Base-by-base conservation (phyloP, 2,329 filamentous ascomycete genomes). In the Xylariaceae sp. region DNA sequence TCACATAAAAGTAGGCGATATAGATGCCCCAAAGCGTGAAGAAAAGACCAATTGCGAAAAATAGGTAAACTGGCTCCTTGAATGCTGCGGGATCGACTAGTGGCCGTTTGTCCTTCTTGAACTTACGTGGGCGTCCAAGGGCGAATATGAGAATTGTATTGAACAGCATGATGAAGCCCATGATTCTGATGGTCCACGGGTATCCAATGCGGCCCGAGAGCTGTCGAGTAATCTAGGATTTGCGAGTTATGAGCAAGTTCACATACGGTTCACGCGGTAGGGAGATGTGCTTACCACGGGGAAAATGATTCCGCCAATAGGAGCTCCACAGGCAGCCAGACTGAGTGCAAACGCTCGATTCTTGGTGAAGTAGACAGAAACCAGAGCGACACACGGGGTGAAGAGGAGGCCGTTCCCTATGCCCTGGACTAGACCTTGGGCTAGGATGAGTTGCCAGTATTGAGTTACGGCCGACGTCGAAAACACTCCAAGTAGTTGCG, bases 1-100 rank as follows among this genome's bases (percentile, higher is more conserved):
- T 66, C 46, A 80, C 68, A 49, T 77, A 80, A 61, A 76, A 79
- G 61, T 78, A 80, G 0, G 75, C 74, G 39, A 79, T 74, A 51
- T 80, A 81, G 0, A 79, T 60, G 0, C 72, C 71, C 64, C 71
- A 75, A 64, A 78, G 74, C 14, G 75, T 73, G 48, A 60, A 64
- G 52, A 67, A 67, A 8, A 63, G 52, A 6, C 65, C 64, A 0
- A 69, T 72, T 12, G 75, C 69, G 60, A 68, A 70, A 50, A 73
- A 55, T 4, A 72, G 59, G 51, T 77, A 80, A 2, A 75, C 67
- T 0, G 64, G 31, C 40, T 81, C 78, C 28, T 60, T 72, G 51
- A 81, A 76, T 0, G 77, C 76, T 1, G 61, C 62, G 67, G 66
- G 72, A 34, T 81, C 78, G 2, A 80, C 66, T 0, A 78, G 24